Evolutionary conservation across 140 eudicot species (phyloP).

Genomic region (Ambrosia hybrid): DNA sequence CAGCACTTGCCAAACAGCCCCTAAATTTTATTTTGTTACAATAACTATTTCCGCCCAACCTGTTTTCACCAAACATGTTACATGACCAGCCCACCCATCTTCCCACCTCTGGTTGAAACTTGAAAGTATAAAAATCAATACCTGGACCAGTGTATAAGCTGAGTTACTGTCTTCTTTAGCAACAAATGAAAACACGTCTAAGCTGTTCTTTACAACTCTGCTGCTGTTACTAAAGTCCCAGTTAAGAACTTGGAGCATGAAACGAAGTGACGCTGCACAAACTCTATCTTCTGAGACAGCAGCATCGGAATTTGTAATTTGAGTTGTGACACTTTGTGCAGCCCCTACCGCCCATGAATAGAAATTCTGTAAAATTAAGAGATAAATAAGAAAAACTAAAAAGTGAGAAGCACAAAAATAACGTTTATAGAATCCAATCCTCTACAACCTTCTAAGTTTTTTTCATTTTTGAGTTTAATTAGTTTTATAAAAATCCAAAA

Average conservation of each 20-base stretch:
- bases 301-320: slow-evolving; percentile 60
- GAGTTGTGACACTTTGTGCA: slow-evolving; percentile 67
- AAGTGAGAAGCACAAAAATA: slow-evolving; percentile 18
- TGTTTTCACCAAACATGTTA: background rate
- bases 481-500: slow-evolving; percentile 5
- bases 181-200: slow-evolving; percentile 54
- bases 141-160: slow-evolving; percentile 72
- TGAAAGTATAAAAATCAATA: slow-evolving; percentile 28
- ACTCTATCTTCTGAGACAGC: slow-evolving; percentile 76
- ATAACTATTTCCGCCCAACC: background rate
- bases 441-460: background rate
- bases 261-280: slow-evolving; percentile 82
- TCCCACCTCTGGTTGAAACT: background rate
- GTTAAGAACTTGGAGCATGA: slow-evolving; percentile 87
- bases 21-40: background rate
- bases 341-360: slow-evolving; percentile 93
- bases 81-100: slow-evolving; percentile 10
- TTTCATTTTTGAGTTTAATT: background rate
- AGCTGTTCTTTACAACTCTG: slow-evolving; percentile 51
- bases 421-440: slow-evolving; percentile 8
- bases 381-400: slow-evolving; percentile 6
- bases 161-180: slow-evolving; percentile 57
- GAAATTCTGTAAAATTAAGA: slow-evolving; percentile 51
- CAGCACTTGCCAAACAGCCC: no score
- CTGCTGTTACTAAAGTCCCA: slow-evolving; percentile 74